These are phyloP conservation scores for Malassezia slooffiae DNA, from an alignment of 1,284 basidiomycete genomes.

Conservation along the genomic window DNA sequence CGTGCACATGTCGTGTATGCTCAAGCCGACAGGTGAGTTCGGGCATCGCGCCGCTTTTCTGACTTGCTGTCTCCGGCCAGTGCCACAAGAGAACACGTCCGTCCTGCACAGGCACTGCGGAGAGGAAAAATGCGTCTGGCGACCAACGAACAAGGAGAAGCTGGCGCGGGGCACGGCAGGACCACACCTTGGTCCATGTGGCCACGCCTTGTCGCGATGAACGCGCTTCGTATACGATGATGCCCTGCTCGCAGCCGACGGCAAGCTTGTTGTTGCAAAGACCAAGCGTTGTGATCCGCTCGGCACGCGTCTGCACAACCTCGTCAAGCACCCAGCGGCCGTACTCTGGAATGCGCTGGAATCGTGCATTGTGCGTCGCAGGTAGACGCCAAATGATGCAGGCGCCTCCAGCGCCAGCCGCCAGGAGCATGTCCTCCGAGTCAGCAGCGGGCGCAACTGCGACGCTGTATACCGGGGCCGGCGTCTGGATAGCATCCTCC, in stretches of 20 bases:
- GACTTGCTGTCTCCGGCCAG: too few relatives aligned
- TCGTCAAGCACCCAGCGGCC: slow-evolving; percentile 11
- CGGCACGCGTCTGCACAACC: slow-evolving; percentile 4
- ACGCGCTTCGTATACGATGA: too few relatives aligned
- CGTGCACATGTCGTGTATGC: slow-evolving; percentile 7
- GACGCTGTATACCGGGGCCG: slow-evolving; percentile 6
- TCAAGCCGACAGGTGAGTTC: slow-evolving; percentile 3
- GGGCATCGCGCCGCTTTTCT: too few relatives aligned
- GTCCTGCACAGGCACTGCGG: slow-evolving; percentile 4
- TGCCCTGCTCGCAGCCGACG: too few relatives aligned
- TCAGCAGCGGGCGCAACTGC: slow-evolving; percentile 3
- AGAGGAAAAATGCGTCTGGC: slow-evolving; percentile 8
- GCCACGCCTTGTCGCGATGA: too few relatives aligned
- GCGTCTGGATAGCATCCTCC: slow-evolving; percentile 5
- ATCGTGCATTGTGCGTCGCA: neutral
- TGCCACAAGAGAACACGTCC: slow-evolving; percentile 13
- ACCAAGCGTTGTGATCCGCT: slow-evolving; percentile 6
- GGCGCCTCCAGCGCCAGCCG: neutral
- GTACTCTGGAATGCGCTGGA: slow-evolving; percentile 5
- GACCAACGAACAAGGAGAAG: slow-evolving; percentile 14
- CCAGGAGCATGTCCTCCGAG: slow-evolving; percentile 9
- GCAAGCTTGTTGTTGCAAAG: too few relatives aligned
- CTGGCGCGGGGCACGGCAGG: too few relatives aligned
- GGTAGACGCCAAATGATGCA: slow-evolving; percentile 11
- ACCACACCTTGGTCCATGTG: too few relatives aligned